Evolutionary conservation across 306 rosid genomes (phyloP), one percentile per base, ranked within the genome.

Genomic region (Pyrus bretschneideri): DNA sequence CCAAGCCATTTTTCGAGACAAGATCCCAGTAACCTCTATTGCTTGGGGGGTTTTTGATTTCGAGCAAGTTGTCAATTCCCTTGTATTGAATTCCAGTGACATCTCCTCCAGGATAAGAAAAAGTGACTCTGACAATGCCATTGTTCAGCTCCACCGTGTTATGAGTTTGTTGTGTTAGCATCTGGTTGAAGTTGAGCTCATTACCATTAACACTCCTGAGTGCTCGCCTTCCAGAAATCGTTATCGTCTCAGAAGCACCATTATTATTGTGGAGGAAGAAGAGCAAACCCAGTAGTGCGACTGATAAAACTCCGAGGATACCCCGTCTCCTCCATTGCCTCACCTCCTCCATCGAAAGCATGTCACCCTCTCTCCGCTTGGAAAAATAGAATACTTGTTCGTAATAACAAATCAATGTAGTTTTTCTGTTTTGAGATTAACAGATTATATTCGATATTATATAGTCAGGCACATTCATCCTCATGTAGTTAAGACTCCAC

Each of bases 11-110:
- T 22, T 85, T 90, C 90, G 97, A 89, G 38, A 79, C 91, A 25
- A 86, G 82, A 66, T 93, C 97, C 62, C 86, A 80, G 78, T 93
- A 93, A 93, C 97, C 98, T 86, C 97, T 90, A 61, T 93, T 68
- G 2, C 30, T 0, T 18, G 27, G 29, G 1, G n/a, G 17, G 42
- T 82, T 83, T 2, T 19, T 19, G 51, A 54, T 0, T 1, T 85
- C 87, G 31, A 93, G 90, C n/a, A 91, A 11, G 81, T 87, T 88
- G 1, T 78, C 58, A 46, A 77, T 72, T 58, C 92, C 91, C 15
- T 70, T 69, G 66, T 83, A 87, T 18, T 83, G 84, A 68, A 90
- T 79, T 74, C 86, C 90, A 54, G 71, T 8, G 9, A 91, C 67
- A 44, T 89, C 67, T 11, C 98, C 98, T 12, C 46, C 79, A 0